A percentile compares a stretch with the other conserved stretches of the same genome.
These are phyloP conservation scores for Chlamydomonas incerta DNA, from an alignment of 139 green algal species.

Conservation along the genomic window DNA sequence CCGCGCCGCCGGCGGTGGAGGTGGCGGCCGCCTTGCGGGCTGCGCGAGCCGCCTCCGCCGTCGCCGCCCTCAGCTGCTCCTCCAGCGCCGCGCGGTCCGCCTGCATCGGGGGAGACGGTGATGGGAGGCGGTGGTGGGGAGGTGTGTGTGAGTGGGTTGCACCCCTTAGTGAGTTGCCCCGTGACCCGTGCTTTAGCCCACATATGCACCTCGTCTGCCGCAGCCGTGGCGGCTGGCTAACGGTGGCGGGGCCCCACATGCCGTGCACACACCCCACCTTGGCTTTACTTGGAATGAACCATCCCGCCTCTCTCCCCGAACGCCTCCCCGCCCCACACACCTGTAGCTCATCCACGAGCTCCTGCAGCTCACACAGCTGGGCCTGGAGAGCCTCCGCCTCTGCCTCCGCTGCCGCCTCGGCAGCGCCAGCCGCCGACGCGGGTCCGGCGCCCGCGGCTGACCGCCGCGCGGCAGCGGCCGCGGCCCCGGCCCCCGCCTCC, in stretches of 20 bases:
- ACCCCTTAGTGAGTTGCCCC: too few species aligned
- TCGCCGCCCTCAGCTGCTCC: slow-evolving; percentile 7
- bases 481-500: too few species aligned
- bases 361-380: slow-evolving; percentile 17
- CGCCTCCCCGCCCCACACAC: background rate
- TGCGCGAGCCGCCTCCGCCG: background rate
- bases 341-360: slow-evolving; percentile 17
- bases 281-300: too few species aligned
- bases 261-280: too few species aligned
- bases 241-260: too few species aligned
- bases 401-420: slow-evolving; percentile 2
- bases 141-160: background rate
- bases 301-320: too few species aligned
- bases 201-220: too few species aligned
- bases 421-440: background rate
- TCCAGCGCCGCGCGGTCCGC: background rate
- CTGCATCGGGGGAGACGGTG: background rate
- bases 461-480: too few species aligned
- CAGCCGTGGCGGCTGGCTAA: too few species aligned
- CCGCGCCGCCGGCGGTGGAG: background rate
- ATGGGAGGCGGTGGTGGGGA: background rate
- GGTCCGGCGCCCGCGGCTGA: background rate
- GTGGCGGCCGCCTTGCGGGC: background rate
- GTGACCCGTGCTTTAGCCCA: too few species aligned
- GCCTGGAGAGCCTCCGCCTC: background rate